These are phyloP conservation scores for Teratosphaeria gauchensis DNA, from an alignment of 2,329 filamentous ascomycete species.

Conservation along the genomic window DNA sequence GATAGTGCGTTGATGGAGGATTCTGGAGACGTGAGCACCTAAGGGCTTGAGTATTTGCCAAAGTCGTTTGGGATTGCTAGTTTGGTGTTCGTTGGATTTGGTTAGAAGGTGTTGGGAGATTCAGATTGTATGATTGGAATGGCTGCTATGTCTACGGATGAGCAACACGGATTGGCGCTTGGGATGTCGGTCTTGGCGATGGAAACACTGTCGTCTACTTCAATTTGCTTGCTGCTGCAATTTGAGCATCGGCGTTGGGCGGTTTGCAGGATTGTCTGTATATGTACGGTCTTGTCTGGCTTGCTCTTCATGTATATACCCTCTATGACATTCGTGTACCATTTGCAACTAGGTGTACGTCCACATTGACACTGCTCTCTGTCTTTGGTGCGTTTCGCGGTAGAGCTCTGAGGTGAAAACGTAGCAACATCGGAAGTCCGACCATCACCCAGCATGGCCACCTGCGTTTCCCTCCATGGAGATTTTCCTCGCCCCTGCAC, in stretches of 20 bases:
- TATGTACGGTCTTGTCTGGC: not conserved
- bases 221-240: not conserved
- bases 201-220: not conserved
- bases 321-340: not conserved
- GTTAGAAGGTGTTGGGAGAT: not conserved
- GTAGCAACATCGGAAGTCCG: no score
- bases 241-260: not conserved
- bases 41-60: not conserved
- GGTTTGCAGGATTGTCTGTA: not conserved
- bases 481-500: no score
- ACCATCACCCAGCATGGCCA: no score
- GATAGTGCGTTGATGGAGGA: slow-evolving; percentile 17
- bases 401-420: no score
- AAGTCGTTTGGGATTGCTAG: not conserved
- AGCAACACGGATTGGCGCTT: not conserved
- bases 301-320: not conserved
- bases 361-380: no score
- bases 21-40: slow-evolving; percentile 18
- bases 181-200: not conserved
- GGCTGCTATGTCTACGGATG: not conserved
- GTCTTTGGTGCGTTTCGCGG: no score
- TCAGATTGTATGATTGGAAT: not conserved
- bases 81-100: not conserved
- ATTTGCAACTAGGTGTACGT: not conserved
- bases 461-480: no score